Conservation (phyloP, 306 rosid genomes). For the Acacia crassicarpa region DNA sequence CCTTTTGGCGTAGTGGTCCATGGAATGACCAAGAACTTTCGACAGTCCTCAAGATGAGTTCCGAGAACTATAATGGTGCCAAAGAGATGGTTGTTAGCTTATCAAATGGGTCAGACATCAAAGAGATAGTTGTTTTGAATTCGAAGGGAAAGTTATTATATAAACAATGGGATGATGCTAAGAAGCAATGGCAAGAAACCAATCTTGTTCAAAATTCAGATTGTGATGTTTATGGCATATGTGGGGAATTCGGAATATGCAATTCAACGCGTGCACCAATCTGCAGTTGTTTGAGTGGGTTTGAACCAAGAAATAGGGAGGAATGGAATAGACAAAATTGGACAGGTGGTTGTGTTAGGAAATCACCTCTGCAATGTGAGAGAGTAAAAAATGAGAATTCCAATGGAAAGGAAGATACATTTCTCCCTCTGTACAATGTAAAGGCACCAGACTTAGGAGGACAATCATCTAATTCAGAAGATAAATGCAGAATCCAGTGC, state of each 20-base stretch:
- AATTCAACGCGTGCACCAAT: neutral
- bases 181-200: neutral
- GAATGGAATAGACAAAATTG: neutral
- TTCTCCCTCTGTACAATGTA: neutral
- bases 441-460: neutral
- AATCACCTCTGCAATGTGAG: neutral
- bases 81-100: neutral
- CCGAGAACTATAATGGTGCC: neutral
- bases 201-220: neutral
- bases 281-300: neutral
- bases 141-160: neutral
- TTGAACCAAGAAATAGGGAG: neutral
- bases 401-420: neutral
- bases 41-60: neutral
- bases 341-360: neutral
- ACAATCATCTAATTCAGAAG: neutral
- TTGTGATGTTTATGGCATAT: neutral
- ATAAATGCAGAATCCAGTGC: neutral
- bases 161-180: neutral
- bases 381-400: neutral
- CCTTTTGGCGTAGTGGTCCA: neutral
- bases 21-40: neutral
- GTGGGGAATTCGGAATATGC: neutral
- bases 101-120: neutral
- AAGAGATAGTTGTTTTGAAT: neutral